These are phyloP conservation scores for Apocynum venetum DNA, from an alignment of 257 asterid genomes.

Conservation along the genomic window DNA sequence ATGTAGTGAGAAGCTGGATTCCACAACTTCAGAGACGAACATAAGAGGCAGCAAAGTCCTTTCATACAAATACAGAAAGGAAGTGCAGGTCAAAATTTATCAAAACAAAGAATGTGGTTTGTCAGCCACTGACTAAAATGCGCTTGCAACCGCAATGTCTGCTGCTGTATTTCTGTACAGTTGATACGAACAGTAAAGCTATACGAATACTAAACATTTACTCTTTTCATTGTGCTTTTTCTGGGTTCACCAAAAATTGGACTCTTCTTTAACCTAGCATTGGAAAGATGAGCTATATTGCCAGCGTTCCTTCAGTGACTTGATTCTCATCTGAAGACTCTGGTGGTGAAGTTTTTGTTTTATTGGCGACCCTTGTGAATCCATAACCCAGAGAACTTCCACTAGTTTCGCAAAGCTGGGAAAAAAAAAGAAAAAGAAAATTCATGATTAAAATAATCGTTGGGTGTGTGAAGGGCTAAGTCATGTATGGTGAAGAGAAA, in stretches of 20 bases:
- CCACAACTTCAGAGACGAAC: background rate
- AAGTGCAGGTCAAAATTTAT: conserved; percentile 30
- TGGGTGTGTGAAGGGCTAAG: background rate
- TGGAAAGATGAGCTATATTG: conserved; percentile 27
- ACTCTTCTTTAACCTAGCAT: background rate
- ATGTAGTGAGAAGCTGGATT: background rate
- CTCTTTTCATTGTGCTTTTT: background rate
- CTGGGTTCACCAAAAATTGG: conserved; percentile 12
- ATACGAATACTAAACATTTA: conserved; percentile 17
- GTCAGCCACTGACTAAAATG: conserved; percentile 10
- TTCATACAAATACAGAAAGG: background rate
- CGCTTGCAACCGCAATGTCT: conserved; percentile 21
- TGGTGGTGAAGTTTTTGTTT: conserved; percentile 51
- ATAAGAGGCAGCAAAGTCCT: conserved; percentile 1
- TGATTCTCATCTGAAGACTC: conserved; percentile 70
- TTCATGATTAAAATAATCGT: background rate
- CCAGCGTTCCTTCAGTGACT: conserved; percentile 67
- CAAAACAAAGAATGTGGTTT: conserved; percentile 26
- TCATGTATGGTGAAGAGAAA: background rate
- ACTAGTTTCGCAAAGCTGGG: conserved; percentile 72
- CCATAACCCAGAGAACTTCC: conserved; percentile 99
- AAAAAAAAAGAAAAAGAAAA: conserved; percentile 11
- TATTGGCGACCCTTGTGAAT: conserved; percentile 52
- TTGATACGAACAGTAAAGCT: conserved; percentile 29
- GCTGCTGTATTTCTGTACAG: conserved; percentile 45